phyloP scores from a whole-genome alignment of 768 basidiomycete species.

The Neoboletus subvelutipes region DNA sequence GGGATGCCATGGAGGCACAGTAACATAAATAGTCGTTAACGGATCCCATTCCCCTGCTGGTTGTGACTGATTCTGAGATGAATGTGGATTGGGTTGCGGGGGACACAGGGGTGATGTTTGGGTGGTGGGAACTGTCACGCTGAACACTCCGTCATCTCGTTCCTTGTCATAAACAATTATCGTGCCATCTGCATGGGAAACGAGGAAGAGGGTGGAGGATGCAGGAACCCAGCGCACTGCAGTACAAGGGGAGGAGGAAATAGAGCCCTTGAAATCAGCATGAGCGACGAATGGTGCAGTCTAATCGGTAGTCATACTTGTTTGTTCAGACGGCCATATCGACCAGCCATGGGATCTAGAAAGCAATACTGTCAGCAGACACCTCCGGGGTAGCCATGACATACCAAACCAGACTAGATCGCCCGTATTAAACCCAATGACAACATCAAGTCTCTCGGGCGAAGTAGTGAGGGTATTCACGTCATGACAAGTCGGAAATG shows the following conservation, averaged over 20 bases:
- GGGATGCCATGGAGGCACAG: constrained; percentile 86
- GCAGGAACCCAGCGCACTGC: constrained; percentile 87
- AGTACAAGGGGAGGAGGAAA: constrained; percentile 81
- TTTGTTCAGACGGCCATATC: constrained; percentile 87
- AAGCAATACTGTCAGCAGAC: constrained; percentile 5
- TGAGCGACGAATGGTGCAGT: constrained; percentile 11
- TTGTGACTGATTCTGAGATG: constrained; percentile 23
- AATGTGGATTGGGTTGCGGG: constrained; percentile 27
- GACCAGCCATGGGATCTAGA: constrained; percentile 73
- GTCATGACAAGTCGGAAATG: constrained; percentile 88
- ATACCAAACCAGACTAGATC: constrained; percentile 94
- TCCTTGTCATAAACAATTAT: constrained; percentile 90
- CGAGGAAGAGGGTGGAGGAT: constrained; percentile 78
- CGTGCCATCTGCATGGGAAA: constrained; percentile 86
- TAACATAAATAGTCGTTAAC: constrained; percentile 70
- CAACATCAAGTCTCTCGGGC: constrained; percentile 76
- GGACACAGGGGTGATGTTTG: constrained; percentile 30
- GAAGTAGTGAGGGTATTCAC: constrained; percentile 79
- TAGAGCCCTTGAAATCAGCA: constrained; percentile 55
- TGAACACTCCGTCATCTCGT: constrained; percentile 80
- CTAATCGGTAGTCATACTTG: constrained; percentile 45
- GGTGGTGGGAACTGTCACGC: constrained; percentile 51
- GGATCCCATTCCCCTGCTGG: constrained; percentile 68
- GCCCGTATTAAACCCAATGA: constrained; percentile 93
- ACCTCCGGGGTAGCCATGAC: constrained; percentile 15